These are phyloP conservation scores for Warburgia ugandensis DNA, from an alignment of 164 flowering plant genomes.

Conservation along the genomic window DNA sequence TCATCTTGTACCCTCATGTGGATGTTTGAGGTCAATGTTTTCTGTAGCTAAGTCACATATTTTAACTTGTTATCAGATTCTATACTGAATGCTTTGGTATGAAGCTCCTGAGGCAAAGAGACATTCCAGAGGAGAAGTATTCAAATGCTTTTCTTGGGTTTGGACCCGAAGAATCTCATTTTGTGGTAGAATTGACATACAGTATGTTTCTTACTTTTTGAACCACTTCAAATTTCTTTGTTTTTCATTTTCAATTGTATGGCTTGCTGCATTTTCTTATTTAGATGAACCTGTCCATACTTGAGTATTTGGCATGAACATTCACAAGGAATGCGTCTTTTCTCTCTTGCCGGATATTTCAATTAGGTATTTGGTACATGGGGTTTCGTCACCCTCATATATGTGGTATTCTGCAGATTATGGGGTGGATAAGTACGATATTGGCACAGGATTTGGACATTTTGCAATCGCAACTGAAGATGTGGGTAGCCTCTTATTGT, in stretches of 20 bases:
- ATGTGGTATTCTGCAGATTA: constrained; percentile 58
- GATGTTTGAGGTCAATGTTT: too few relatives aligned
- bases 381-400: too few relatives aligned
- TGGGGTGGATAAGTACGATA: constrained; percentile 85
- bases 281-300: too few relatives aligned
- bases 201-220: constrained; percentile 39
- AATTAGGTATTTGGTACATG: too few relatives aligned
- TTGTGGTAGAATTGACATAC: constrained; percentile 87
- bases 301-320: too few relatives aligned
- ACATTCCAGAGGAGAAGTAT: constrained; percentile 89
- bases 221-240: background rate
- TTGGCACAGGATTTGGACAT: constrained; percentile 96
- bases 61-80: constrained; percentile 40
- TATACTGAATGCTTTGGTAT: constrained; percentile 90
- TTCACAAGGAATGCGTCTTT: too few relatives aligned
- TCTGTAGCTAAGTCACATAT: too few relatives aligned
- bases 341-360: too few relatives aligned
- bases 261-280: too few relatives aligned
- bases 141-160: constrained; percentile 95
- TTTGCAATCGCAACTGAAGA: constrained; percentile 87
- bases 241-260: too few relatives aligned
- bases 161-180: constrained; percentile 80
- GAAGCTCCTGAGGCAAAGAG: constrained; percentile 85
- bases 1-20: background rate
- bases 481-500: constrained; percentile 37